Conservation (phyloP, 306 rosid species). For the Trifolium repens region DNA sequence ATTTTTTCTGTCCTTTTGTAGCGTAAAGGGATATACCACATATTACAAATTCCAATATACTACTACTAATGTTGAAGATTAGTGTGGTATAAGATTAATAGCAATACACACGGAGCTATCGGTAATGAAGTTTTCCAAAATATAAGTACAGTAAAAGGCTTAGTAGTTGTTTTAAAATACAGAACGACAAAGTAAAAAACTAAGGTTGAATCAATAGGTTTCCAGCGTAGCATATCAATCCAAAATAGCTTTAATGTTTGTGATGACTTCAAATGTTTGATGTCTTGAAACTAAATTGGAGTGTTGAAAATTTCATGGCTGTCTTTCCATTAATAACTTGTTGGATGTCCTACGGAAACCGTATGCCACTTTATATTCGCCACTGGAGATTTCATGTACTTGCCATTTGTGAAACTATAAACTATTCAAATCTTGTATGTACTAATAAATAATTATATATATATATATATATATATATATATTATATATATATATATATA, state of each 20-base stretch:
- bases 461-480: too few species aligned
- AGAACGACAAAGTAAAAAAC: neutral
- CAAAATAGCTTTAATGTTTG: constrained; percentile 24
- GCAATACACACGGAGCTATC: neutral
- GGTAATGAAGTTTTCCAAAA: neutral
- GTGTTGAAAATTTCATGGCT: constrained; percentile 31
- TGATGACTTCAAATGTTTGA: neutral
- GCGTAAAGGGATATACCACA: neutral
- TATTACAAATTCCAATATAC: constrained; percentile 18
- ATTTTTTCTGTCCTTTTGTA: constrained; percentile 20
- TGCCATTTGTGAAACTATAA: constrained; percentile 18
- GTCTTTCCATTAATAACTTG: constrained; percentile 34
- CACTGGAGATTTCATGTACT: constrained; percentile 10
- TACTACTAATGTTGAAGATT: neutral
- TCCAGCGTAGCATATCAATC: constrained; percentile 14
- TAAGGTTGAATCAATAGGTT: constrained; percentile 16
- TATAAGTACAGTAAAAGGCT: constrained; percentile 13
- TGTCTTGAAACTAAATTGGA: constrained; percentile 36
- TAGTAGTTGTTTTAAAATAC: neutral
- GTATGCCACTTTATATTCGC: constrained; percentile 3
- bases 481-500: too few species aligned
- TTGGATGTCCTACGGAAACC: constrained; percentile 35
- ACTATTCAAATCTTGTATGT: neutral
- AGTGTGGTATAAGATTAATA: constrained; percentile 9
- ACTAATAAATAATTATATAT: neutral